Evolutionary conservation across 169 alveolate species (phyloP), one percentile per base, ranked within the genome.

Genomic region (Ichthyophthirius multifiliis): DNA sequence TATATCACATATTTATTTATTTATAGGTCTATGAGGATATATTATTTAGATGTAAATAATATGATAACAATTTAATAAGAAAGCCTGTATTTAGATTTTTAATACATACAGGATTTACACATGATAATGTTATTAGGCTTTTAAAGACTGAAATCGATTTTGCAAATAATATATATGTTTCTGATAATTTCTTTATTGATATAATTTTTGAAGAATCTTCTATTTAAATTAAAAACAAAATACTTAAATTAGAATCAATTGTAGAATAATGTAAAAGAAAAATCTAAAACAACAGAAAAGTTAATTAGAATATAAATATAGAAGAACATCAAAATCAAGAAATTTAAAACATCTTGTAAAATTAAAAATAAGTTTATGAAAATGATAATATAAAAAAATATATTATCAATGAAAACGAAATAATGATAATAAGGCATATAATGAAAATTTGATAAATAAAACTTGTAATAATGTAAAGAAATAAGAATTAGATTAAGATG

Each of bases 111-210:
- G 46, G 46, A 5, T 67, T 67, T 39, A 67, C 46, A 7, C 77
- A 67, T 20, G 55, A 67, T 41, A 67, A 67, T 67, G 63, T 67
- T 16, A 37, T 67, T 3, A 34, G 77, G 18, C 12, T 67, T 18
- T 18, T 67, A 13, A 67, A 67, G 41, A 67, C 43, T 20, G 77
- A 67, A 37, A 67, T 67, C 5, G 77, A 67, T 67, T 67, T 67
- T 9, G 41, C 77, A 6, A 18, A 30, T 13, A 67, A 67, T 67
- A 62, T 67, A n/a, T 18, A 39, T 13, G 77, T 67, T n/a, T 37
- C 77, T 5, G 77, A 67, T 37, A 18, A 44, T 1, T 67, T 67
- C 62, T 67, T 67, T 39, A 67, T 67, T 1, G 77, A 67, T 37
- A 39, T 67, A 18, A 10, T 67, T n/a, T 67, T 67, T 20, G 35